A percentile compares a stretch with the other conserved stretches of the same genome.
These are phyloP conservation scores for Aegilops tauschii DNA, from an alignment of 176 grass and related monocot genomes.

Conservation along the genomic window DNA sequence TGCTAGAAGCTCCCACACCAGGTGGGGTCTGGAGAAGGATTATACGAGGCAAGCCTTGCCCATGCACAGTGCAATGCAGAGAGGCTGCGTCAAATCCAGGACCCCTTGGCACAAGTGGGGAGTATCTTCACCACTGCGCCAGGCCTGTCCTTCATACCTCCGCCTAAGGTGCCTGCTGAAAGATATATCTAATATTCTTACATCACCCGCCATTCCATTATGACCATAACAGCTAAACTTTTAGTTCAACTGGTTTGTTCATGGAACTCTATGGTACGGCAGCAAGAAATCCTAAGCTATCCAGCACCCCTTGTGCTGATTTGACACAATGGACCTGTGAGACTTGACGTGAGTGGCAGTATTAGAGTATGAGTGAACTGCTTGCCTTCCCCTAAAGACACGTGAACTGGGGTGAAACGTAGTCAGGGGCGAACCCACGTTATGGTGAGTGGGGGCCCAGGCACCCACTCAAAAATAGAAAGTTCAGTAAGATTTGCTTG, in stretches of 20 bases:
- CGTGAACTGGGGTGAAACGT: not conserved
- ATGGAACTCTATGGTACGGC: not conserved
- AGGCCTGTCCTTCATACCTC: not conserved
- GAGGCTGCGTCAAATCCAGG: not conserved
- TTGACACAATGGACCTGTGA: not conserved
- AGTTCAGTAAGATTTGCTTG: no score
- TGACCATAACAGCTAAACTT: slow-evolving; percentile 10
- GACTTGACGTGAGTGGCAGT: not conserved
- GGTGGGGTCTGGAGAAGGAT: not conserved
- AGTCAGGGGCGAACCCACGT: not conserved
- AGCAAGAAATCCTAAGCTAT: not conserved
- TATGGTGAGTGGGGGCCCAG: no score
- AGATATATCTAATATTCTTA: not conserved
- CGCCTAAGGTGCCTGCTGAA: not conserved
- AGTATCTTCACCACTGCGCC: not conserved
- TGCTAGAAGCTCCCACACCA: not conserved
- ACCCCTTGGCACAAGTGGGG: not conserved
- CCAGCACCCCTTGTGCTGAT: slow-evolving; percentile 2
- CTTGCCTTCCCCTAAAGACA: slow-evolving; percentile 11
- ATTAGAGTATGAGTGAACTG: slow-evolving; percentile 5
- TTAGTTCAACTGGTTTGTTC: not conserved
- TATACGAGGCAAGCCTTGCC: not conserved
- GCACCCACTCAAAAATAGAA: no score
- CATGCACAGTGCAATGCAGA: not conserved
- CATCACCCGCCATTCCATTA: not conserved